Evolutionary conservation across 2,329 filamentous ascomycete species (phyloP).

Genomic region (Diplodia scrobiculata): DNA sequence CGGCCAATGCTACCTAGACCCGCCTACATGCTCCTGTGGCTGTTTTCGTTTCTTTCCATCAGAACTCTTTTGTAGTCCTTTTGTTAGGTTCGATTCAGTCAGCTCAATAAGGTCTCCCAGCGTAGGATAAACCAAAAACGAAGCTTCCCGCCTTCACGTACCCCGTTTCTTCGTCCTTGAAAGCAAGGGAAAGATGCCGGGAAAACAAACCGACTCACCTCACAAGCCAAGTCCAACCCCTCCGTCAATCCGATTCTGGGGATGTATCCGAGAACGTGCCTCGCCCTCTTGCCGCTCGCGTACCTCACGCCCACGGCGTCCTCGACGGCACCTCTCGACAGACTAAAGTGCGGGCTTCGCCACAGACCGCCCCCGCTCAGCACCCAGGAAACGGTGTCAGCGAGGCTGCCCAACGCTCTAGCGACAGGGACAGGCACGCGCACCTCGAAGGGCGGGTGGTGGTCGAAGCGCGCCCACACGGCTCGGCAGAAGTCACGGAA

Average conservation of each 20-base stretch:
- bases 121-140: no score
- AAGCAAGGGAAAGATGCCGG: not conserved
- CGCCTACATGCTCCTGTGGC: no score
- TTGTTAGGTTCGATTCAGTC: not conserved
- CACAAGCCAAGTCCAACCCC: constrained; percentile 44
- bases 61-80: constrained; percentile 18
- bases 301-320: constrained; percentile 59
- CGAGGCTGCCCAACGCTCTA: constrained; percentile 51
- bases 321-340: constrained; percentile 54
- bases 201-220: constrained; percentile 2
- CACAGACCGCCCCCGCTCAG: constrained; percentile 49
- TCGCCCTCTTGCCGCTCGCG: constrained; percentile 57
- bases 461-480: constrained; percentile 68
- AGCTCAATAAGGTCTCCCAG: not conserved
- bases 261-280: constrained; percentile 55
- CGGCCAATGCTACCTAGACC: no score
- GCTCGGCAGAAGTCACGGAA: constrained; percentile 87
- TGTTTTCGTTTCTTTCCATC: not conserved
- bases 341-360: constrained; percentile 43
- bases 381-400: constrained; percentile 53
- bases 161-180: not conserved
- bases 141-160: not conserved
- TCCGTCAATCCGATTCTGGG: constrained; percentile 56
- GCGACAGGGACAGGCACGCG: constrained; percentile 54
- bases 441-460: constrained; percentile 54